Conservation (phyloP, 2,329 filamentous ascomycete species). For the Stachybotrys echinatus region DNA sequence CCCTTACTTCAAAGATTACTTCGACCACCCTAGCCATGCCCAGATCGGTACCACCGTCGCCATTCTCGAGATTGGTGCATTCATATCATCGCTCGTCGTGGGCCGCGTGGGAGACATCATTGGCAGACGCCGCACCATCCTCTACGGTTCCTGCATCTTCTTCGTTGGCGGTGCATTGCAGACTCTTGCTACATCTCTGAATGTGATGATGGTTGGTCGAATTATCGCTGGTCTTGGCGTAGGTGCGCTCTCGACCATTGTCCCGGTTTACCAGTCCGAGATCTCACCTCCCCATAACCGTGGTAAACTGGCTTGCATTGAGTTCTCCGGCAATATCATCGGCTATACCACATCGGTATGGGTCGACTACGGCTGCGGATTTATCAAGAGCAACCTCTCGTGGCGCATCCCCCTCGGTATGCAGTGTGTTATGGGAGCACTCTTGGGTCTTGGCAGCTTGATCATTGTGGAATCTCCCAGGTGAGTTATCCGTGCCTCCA, state of each 20-base stretch:
- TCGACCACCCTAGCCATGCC: slow-evolving; percentile 79
- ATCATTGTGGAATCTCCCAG: slow-evolving; percentile 95
- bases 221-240: slow-evolving; percentile 82
- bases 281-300: slow-evolving; percentile 95
- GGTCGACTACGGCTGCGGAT: slow-evolving; percentile 97
- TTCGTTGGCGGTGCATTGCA: slow-evolving; percentile 79
- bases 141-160: slow-evolving; percentile 91
- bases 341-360: slow-evolving; percentile 96
- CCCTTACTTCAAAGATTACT: slow-evolving; percentile 84
- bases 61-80: slow-evolving; percentile 89
- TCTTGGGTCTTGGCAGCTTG: slow-evolving; percentile 80
- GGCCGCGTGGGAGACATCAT: slow-evolving; percentile 89
- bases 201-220: slow-evolving; percentile 83
- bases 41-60: slow-evolving; percentile 97
- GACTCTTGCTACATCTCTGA: slow-evolving; percentile 73
- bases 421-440: slow-evolving; percentile 89
- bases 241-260: slow-evolving; percentile 84
- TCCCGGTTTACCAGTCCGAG: slow-evolving; percentile 90
- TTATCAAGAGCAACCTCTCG: slow-evolving; percentile 75
- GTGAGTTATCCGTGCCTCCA: slow-evolving; percentile 38
- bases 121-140: slow-evolving; percentile 80
- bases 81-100: slow-evolving; percentile 81
- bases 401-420: slow-evolving; percentile 88
- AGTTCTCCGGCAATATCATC: slow-evolving; percentile 95
- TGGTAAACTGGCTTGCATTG: slow-evolving; percentile 93